A percentile compares a stretch with the other conserved stretches of the same genome.
Conservation (phyloP, 2,329 filamentous ascomycete genomes). For the Mollisiaceae sp. region DNA sequence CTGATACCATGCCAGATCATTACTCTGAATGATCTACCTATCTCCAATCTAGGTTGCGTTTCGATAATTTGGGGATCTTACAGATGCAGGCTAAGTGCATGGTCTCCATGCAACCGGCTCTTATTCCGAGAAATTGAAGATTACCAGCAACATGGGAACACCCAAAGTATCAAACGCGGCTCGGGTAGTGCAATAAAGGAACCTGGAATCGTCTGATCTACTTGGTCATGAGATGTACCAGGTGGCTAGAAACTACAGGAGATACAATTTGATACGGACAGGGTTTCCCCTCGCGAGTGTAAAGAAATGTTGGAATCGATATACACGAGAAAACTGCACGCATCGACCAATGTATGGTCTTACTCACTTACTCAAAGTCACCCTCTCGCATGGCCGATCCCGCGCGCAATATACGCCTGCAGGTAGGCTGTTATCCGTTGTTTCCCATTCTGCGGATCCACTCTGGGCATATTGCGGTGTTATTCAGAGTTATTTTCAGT, state of each 20-base stretch:
- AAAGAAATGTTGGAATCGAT: background rate
- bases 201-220: background rate
- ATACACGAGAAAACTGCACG: background rate
- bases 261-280: background rate
- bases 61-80: background rate
- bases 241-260: background rate
- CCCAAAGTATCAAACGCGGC: slow-evolving; percentile 3
- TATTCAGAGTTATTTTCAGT: background rate
- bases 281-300: background rate
- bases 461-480: slow-evolving; percentile 4
- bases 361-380: background rate
- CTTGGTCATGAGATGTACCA: background rate
- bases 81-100: slow-evolving; percentile 2
- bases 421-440: slow-evolving; percentile 3
- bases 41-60: background rate
- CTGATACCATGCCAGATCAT: background rate
- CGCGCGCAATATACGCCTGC: background rate
- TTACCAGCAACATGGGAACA: slow-evolving; percentile 3
- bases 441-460: background rate
- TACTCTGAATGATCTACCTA: background rate
- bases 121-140: background rate
- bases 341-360: background rate
- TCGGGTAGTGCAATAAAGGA: slow-evolving; percentile 1
- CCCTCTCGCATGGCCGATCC: background rate
- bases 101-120: slow-evolving; percentile 1